These are phyloP conservation scores for Chalciporus sphaerocephalus DNA, from an alignment of 768 basidiomycete species.

Conservation along the genomic window DNA sequence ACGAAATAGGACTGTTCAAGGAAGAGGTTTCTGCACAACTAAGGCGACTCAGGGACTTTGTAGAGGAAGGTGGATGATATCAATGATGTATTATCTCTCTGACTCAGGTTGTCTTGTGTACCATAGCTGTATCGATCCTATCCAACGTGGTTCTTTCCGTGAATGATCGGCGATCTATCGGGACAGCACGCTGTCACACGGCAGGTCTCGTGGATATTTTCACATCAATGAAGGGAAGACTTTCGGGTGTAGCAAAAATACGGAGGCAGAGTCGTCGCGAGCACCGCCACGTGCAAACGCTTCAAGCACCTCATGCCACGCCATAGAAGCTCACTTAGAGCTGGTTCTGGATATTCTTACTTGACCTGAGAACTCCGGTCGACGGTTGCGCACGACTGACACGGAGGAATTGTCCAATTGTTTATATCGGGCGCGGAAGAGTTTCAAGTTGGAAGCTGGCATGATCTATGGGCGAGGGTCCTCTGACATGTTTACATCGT, in stretches of 20 bases:
- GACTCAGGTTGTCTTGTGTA: background rate
- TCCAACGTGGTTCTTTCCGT: background rate
- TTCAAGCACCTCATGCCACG: background rate
- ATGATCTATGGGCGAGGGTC: too few relatives aligned
- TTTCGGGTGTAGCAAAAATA: too few relatives aligned
- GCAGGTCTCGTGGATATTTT: background rate
- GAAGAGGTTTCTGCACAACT: slow-evolving; percentile 71
- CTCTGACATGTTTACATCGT: background rate
- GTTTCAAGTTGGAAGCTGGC: too few relatives aligned
- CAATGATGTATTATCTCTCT: slow-evolving; percentile 1
- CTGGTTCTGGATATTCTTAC: background rate
- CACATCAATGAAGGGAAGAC: background rate
- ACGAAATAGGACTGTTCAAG: slow-evolving; percentile 79
- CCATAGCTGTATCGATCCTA: background rate
- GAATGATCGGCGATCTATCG: background rate
- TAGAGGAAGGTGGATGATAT: slow-evolving; percentile 45
- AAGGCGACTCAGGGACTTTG: slow-evolving; percentile 62
- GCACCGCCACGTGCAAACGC: background rate
- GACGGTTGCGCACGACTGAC: too few relatives aligned
- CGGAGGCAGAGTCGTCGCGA: background rate
- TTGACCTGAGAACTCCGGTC: slow-evolving; percentile 4
- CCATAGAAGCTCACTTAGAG: too few relatives aligned
- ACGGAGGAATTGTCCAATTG: too few relatives aligned
- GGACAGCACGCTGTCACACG: background rate
- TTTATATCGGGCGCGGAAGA: too few relatives aligned